Base-by-base conservation (phyloP, 257 asterid genomes). In the Fraxinus cuspidata region DNA sequence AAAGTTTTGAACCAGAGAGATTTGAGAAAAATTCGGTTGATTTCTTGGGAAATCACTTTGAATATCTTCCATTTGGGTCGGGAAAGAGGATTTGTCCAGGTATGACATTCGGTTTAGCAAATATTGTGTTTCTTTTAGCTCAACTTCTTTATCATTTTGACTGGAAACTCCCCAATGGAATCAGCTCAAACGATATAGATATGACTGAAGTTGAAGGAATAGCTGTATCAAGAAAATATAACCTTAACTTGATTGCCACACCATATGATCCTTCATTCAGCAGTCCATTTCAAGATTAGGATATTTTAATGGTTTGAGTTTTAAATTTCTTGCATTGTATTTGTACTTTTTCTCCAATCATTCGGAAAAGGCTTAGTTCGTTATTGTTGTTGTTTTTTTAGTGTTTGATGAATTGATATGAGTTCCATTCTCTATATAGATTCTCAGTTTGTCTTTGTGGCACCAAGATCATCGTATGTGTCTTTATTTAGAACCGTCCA, bases 71-170 rank as follows among this genome's bases (percentile, higher is more conserved):
- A 7, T 83, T 83, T 25, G 87, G 84, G 38, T 34, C 89, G 3
- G 87, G 89, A 18, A 78, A 56, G 77, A 86, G 87, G 81, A 73
- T 83, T 34, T 86, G 89, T 79, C 89, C 89, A 2, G 85, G 84
- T 0, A 81, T 83, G 79, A 5, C 74, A 4, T 86, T 83, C 31
- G 85, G 87, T 37, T 3, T 76, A 2, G 82, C 84, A 3, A 83
- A 73, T 31, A 65, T 81, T 18, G 84, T 81, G 42, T 78, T 78
- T 23, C 65, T 69, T 5, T 42, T 86, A 4, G 89, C 77, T n/a
- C 83, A 75, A 11, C 79, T 83, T 8, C 81, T 83, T 4, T 78
- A 81, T 74, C 23, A 77, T 56, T n/a, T 53, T 1, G 64, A 53
- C 42, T 53, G 27, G 64, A 53, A n/a, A 6, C 27, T 53, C 1